phyloP scores from a whole-genome alignment of 2,329 filamentous ascomycete genomes.

The Leptographium lundbergii region DNA sequence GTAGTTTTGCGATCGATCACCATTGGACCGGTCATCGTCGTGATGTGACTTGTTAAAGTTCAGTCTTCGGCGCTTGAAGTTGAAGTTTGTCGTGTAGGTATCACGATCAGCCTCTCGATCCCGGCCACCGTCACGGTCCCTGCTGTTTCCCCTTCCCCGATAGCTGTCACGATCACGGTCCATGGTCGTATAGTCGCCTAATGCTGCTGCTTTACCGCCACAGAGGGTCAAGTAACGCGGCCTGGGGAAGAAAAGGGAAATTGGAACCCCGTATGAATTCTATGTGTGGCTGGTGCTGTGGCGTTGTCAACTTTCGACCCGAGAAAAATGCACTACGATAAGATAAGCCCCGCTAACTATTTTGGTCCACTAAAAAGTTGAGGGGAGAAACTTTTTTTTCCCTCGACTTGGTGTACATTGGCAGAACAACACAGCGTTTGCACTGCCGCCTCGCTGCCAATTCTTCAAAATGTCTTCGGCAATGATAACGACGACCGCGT shows the following conservation, averaged over 20 bases:
- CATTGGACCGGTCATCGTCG: conserved; percentile 43
- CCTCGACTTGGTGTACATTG: neutral
- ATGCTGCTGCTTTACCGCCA: neutral
- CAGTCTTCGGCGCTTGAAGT: conserved; percentile 48
- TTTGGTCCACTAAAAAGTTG: conserved; percentile 22
- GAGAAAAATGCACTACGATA: conserved; percentile 13
- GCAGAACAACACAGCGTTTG: neutral
- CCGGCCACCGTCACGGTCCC: conserved; percentile 10
- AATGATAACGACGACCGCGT: conserved; percentile 66
- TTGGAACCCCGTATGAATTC: neutral
- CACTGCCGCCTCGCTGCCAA: neutral
- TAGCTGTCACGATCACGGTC: neutral
- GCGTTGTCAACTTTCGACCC: neutral
- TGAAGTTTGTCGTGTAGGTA: conserved; percentile 26
- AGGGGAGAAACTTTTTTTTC: conserved; percentile 4
- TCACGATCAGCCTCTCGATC: conserved; percentile 2
- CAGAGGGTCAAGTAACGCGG: neutral
- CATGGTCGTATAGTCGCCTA: neutral
- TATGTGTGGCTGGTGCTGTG: conserved; percentile 6
- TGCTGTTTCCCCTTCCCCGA: neutral
- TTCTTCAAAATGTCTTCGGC: conserved; percentile 24
- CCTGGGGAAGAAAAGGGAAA: neutral
- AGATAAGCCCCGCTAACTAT: conserved; percentile 21
- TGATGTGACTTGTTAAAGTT: conserved; percentile 39
- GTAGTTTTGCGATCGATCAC: conserved; percentile 33